Base-by-base conservation (phyloP, 176 grass and related monocot species). In the Paspalum notatum region DNA sequence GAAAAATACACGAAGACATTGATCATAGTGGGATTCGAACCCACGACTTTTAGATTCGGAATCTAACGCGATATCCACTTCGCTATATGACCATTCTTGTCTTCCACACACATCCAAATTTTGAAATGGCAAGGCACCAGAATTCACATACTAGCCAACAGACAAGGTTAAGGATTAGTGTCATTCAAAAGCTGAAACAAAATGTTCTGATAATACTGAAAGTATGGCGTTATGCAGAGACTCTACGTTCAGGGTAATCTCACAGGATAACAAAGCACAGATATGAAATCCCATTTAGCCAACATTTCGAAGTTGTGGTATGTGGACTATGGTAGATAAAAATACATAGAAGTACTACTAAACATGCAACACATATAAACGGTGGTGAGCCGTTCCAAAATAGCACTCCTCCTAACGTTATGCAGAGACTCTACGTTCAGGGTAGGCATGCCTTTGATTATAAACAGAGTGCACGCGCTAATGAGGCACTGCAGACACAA, bases 11-110 rank as follows among this genome's bases (percentile, higher is more conserved):
- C 1, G 0, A 11, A 63, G n/a, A 64, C 11, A 71, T 55, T 80
- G 91, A 92, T 94, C 91, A 80, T 93, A 97, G 94, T 97, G 91
- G 94, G 94, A 97, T 85, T 97, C 78, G 89, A 97, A 97, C 91
- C 94, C 91, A 97, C 91, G 90, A 90, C 91, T 86, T 97, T 90
- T 94, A 97, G 95, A 97, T 97, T 89, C 95, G 91, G 95, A 97
- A 89, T 94, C 91, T 92, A 97, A 94, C 86, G 91, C 94, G 90
- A 97, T 97, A 97, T 94, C 94, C 94, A 90, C 94, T 97, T 89
- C 87, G 90, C 87, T 97, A 97, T 94, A 93, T 91, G 95, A 97
- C 18, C 92, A 6, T 54, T 72, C 38, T 37, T 91, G 84, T 46
- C 39, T 79, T 64, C 47, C 7, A 40, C 1, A 44, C 49, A 59